These are phyloP conservation scores for Mycena sanguinolenta DNA, from an alignment of 768 basidiomycete species.

Conservation along the genomic window DNA sequence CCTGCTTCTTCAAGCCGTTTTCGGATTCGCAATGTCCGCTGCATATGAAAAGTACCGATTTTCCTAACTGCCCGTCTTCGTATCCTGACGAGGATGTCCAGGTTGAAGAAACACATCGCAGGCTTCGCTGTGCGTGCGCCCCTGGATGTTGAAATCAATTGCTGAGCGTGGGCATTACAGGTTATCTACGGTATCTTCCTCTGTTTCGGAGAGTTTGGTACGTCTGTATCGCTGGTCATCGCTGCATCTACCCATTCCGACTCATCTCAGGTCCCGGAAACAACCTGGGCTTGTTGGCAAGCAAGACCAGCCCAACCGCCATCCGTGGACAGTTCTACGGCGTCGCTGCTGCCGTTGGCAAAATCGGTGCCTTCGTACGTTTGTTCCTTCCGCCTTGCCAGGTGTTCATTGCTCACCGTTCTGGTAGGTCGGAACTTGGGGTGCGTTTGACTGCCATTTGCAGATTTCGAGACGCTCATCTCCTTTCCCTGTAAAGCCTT, in stretches of 20 bases:
- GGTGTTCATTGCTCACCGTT: not conserved
- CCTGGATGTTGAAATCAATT: not conserved
- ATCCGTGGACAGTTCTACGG: slow-evolving; percentile 91
- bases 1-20: slow-evolving; percentile 73
- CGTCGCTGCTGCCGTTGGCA: slow-evolving; percentile 86
- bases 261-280: slow-evolving; percentile 78
- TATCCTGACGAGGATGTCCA: slow-evolving; percentile 36
- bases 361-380: slow-evolving; percentile 81
- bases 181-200: slow-evolving; percentile 94
- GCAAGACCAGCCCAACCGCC: slow-evolving; percentile 89
- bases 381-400: not conserved
- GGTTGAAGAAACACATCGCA: slow-evolving; percentile 74
- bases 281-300: slow-evolving; percentile 85
- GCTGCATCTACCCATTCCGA: slow-evolving; percentile 4
- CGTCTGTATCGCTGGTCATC: slow-evolving; percentile 27
- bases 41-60: slow-evolving; percentile 67
- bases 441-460: slow-evolving; percentile 53
- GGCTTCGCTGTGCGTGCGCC: slow-evolving; percentile 73
- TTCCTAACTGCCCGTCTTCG: not conserved
- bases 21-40: slow-evolving; percentile 94
- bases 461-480: not conserved
- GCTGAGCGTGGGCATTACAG: slow-evolving; percentile 44
- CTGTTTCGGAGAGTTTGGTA: slow-evolving; percentile 88
- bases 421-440: slow-evolving; percentile 73
- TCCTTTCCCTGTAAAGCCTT: slow-evolving; percentile 58